Percentiles rank a stretch among this genome's conserved stretches.
phyloP scores from a whole-genome alignment of 2,329 filamentous ascomycete species.

The Colletotrichum gloeosporioides region DNA sequence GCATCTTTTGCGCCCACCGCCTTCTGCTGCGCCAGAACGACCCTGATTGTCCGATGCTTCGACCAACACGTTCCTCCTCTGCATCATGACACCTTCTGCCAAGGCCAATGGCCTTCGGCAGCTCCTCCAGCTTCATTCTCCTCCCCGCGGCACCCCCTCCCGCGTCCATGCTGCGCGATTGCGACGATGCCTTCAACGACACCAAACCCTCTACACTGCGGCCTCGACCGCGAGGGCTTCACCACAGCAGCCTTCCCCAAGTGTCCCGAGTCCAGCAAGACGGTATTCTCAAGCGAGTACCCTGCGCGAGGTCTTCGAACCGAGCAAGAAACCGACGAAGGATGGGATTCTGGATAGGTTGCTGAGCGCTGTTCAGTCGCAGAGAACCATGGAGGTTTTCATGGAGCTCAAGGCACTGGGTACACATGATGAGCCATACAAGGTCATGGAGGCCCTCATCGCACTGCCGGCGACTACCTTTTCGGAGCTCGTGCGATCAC shows the following conservation, averaged over 20 bases:
- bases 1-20: neutral
- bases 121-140: slow-evolving; percentile 24
- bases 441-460: neutral
- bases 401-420: slow-evolving; percentile 33
- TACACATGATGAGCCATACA: neutral
- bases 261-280: neutral
- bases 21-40: neutral
- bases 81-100: slow-evolving; percentile 20
- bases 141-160: slow-evolving; percentile 28
- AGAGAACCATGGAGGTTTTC: slow-evolving; percentile 27
- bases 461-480: slow-evolving; percentile 61
- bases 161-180: slow-evolving; percentile 28
- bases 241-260: neutral
- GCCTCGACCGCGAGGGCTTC: neutral
- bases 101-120: slow-evolving; percentile 28
- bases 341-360: slow-evolving; percentile 18
- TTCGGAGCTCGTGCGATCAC: slow-evolving; percentile 64
- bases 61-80: neutral
- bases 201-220: neutral
- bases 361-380: slow-evolving; percentile 36
- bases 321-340: neutral
- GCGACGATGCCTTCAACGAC: slow-evolving; percentile 22
- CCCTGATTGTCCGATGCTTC: neutral
- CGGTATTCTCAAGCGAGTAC: neutral
- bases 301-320: neutral